phyloP scores from a whole-genome alignment of 2,329 filamentous ascomycete genomes.

The Xylariaceae sp. region DNA sequence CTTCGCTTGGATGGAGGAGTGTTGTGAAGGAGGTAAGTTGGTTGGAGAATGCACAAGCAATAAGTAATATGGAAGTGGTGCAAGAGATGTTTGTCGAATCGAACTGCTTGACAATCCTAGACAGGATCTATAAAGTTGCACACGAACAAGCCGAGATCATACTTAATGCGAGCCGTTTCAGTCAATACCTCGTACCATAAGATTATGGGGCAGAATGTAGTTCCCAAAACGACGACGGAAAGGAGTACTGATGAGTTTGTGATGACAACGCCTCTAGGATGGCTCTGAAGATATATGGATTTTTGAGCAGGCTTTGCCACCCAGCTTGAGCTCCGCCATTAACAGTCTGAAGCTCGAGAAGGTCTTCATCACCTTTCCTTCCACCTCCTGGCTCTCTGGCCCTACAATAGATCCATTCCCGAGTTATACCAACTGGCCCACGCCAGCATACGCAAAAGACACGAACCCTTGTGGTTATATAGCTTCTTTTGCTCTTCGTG shows the following conservation, averaged over 20 bases:
- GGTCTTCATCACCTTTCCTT: constrained; percentile 33
- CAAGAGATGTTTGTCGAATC: constrained; percentile 63
- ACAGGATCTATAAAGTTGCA: constrained; percentile 52
- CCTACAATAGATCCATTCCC: constrained; percentile 14
- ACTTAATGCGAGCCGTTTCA: constrained; percentile 46
- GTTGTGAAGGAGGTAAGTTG: constrained; percentile 58
- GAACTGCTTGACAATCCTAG: constrained; percentile 61
- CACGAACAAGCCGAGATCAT: constrained; percentile 50
- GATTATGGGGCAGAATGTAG: constrained; percentile 41
- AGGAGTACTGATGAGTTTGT: constrained; percentile 51
- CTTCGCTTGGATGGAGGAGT: constrained; percentile 69
- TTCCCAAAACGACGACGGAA: constrained; percentile 43
- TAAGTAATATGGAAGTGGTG: background rate
- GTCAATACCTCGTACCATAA: constrained; percentile 36
- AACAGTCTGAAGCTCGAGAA: constrained; percentile 37
- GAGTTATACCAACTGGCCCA: constrained; percentile 25
- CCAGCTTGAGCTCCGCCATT: constrained; percentile 47
- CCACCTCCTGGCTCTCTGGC: constrained; percentile 29
- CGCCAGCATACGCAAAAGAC: constrained; percentile 19
- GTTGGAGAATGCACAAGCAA: background rate
- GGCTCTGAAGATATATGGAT: constrained; percentile 51
- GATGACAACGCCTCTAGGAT: constrained; percentile 55
- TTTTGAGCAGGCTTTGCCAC: constrained; percentile 49
- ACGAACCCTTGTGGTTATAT: constrained; percentile 25
- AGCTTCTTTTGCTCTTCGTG: constrained; percentile 18